Evolutionary conservation across 306 rosid species (phyloP).

Genomic region (Alnus glutinosa): DNA sequence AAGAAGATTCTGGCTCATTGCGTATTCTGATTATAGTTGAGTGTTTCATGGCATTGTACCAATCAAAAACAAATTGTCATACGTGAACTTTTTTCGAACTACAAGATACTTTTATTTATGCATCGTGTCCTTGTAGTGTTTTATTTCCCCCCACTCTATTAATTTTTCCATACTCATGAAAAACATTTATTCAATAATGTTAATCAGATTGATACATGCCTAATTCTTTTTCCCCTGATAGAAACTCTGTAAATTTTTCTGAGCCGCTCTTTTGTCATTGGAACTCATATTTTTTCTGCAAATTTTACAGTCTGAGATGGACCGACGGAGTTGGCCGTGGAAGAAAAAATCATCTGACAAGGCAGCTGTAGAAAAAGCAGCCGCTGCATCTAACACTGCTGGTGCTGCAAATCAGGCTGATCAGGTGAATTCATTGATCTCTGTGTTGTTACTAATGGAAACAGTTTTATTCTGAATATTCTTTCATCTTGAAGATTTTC

Average conservation of each 20-base stretch:
- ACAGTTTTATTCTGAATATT: neutral
- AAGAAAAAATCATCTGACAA: conserved; percentile 95
- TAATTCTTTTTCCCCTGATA: neutral
- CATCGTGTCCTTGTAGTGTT: neutral
- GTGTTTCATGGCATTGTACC: neutral
- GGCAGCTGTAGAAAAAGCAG: conserved; percentile 62
- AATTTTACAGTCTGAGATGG: conserved; percentile 58
- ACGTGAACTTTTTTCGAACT: neutral
- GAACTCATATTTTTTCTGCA: neutral
- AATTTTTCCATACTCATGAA: neutral
- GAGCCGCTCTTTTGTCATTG: conserved; percentile 12
- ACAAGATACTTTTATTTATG: too few relatives aligned
- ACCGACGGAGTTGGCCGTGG: conserved; percentile 97
- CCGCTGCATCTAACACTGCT: conserved; percentile 48
- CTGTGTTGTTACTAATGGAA: neutral
- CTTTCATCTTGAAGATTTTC: neutral
- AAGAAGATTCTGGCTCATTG: neutral
- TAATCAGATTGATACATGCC: neutral
- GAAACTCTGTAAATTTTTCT: neutral
- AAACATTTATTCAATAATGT: neutral
- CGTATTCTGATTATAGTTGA: neutral
- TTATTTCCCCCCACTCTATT: neutral
- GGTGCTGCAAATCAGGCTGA: conserved; percentile 47
- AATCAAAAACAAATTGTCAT: neutral
- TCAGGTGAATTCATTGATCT: conserved; percentile 49